phyloP scores from a whole-genome alignment of 1,284 basidiomycete species.

The Trichosporon sp. region DNA sequence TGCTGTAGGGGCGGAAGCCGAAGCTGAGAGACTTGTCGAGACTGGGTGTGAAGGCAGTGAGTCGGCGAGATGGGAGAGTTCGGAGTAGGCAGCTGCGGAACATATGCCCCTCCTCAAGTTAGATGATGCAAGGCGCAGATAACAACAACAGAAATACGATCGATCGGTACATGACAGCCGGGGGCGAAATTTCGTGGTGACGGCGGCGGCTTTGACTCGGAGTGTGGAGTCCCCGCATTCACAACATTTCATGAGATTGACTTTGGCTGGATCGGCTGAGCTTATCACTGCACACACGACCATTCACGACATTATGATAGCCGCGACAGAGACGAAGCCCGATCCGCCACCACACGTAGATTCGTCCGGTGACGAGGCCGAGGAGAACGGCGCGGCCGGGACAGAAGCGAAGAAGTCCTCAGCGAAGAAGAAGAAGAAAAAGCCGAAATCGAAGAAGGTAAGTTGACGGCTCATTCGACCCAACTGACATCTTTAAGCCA shows the following conservation, averaged over 20 bases:
- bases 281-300: neutral
- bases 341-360: neutral
- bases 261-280: too few species aligned
- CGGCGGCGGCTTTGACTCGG: neutral
- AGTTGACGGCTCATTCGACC: neutral
- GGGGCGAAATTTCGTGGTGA: conserved; percentile 1
- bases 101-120: too few species aligned
- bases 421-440: conserved; percentile 22
- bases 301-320: neutral
- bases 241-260: neutral
- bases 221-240: neutral
- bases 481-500: neutral
- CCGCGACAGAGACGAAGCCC: neutral
- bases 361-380: neutral
- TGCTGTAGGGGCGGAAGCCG: neutral
- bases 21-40: too few species aligned
- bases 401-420: neutral
- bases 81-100: too few species aligned
- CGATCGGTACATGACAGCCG: neutral
- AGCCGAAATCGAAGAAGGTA: conserved; percentile 18
- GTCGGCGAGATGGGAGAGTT: too few species aligned
- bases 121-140: neutral
- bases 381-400: neutral
- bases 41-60: too few species aligned
- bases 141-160: neutral